Percentiles rank a stretch among this genome's conserved stretches.
phyloP scores from a whole-genome alignment of 768 basidiomycete species.

The Cubamyces sp. region DNA sequence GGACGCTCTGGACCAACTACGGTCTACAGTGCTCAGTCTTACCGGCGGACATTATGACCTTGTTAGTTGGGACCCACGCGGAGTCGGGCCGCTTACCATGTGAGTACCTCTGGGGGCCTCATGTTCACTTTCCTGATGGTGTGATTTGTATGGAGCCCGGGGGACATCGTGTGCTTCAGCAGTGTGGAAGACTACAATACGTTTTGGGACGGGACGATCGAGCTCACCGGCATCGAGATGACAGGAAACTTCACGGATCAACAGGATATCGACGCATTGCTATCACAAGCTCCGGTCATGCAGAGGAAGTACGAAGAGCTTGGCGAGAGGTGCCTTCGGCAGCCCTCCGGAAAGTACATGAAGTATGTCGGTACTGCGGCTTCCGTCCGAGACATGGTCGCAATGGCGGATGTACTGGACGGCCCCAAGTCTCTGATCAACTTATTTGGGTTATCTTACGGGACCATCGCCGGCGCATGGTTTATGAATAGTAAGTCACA shows the following conservation, averaged over 20 bases:
- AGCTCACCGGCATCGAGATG: conserved; percentile 14
- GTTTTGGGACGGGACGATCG: conserved; percentile 20
- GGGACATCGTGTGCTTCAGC: conserved; percentile 18
- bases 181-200: conserved; percentile 8
- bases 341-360: conserved; percentile 2
- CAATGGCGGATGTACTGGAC: conserved; percentile 22
- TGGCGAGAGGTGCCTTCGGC: conserved; percentile 9
- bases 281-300: conserved; percentile 16
- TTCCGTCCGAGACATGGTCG: conserved; percentile 17
- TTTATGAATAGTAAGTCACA: conserved; percentile 19
- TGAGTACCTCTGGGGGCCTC: background rate
- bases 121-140: no score
- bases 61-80: conserved; percentile 2
- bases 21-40: no score
- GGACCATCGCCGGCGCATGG: conserved; percentile 12
- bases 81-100: background rate
- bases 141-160: conserved; percentile 2
- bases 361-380: conserved; percentile 18
- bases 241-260: conserved; percentile 16
- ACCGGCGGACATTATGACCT: background rate
- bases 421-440: conserved; percentile 11
- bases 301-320: conserved; percentile 20
- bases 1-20: no score
- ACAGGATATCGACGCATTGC: conserved; percentile 9
- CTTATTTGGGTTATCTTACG: conserved; percentile 16